phyloP scores from a whole-genome alignment of 768 basidiomycete genomes.

The Leucocoprinus birnbaumii region DNA sequence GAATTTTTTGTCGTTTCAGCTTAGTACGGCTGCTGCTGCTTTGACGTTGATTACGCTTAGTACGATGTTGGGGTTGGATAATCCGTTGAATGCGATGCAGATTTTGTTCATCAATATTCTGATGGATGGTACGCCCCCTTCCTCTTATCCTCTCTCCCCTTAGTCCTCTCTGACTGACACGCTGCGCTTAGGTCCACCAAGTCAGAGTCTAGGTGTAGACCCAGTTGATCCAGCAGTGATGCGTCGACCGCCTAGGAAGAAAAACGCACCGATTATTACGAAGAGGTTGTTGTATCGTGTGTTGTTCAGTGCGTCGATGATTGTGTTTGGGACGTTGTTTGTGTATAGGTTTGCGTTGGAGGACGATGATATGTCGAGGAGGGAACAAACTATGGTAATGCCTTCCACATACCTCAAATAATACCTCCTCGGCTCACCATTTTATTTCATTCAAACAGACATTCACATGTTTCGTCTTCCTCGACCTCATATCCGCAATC shows the following conservation, averaged over 20 bases:
- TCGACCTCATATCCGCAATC: constrained; percentile 92
- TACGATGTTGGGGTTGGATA: constrained; percentile 85
- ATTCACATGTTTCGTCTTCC: constrained; percentile 95
- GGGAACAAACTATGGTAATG: constrained; percentile 96
- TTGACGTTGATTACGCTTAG: constrained; percentile 93
- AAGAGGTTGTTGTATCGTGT: constrained; percentile 72
- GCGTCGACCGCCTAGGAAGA: constrained; percentile 88
- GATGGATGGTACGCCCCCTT: constrained; percentile 79
- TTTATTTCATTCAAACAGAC: constrained; percentile 57
- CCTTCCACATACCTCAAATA: no score
- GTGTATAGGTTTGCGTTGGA: constrained; percentile 81
- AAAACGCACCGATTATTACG: constrained; percentile 88
- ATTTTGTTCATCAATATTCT: constrained; percentile 99
- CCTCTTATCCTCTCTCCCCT: not conserved
- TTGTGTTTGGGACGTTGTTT: constrained; percentile 85
- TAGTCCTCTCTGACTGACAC: not conserved
- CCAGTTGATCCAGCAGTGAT: constrained; percentile 93
- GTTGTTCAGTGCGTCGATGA: constrained; percentile 90
- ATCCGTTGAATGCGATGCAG: constrained; percentile 97
- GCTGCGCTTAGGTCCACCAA: constrained; percentile 70
- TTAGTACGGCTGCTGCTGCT: constrained; percentile 96
- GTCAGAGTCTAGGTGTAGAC: constrained; percentile 95
- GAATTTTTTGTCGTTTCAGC: constrained; percentile 95
- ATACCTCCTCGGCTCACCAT: no score
- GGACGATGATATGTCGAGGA: constrained; percentile 77